A percentile compares a stretch with the other conserved stretches of the same genome.
Evolutionary conservation across 106 monocot species (phyloP).

Genomic region (Apostasia ramifera): DNA sequence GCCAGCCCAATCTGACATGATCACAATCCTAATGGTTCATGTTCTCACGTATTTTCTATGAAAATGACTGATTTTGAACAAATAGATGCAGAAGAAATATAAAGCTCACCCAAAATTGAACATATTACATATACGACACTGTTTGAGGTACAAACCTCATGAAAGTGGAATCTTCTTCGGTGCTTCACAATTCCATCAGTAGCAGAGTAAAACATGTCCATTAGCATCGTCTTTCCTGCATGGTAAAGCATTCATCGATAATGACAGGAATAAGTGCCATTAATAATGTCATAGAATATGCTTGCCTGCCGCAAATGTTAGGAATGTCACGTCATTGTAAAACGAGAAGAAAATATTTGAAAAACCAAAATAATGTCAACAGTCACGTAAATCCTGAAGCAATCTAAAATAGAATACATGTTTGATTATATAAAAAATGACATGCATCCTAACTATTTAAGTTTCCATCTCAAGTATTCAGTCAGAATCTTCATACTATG

Average conservation of each 20-base stretch:
- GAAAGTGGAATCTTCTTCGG: constrained; percentile 84
- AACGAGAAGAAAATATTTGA: neutral
- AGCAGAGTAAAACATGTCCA: constrained; percentile 92
- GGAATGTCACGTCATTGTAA: neutral
- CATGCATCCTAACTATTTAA: neutral
- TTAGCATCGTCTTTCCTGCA: constrained; percentile 96
- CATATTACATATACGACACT: neutral
- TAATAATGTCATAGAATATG: neutral
- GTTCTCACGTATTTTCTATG: too few species aligned
- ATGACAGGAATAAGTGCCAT: neutral
- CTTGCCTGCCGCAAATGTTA: neutral
- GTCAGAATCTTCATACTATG: neutral
- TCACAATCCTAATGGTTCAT: too few species aligned
- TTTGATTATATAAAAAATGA: neutral
- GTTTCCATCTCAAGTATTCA: neutral
- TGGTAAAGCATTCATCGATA: neutral
- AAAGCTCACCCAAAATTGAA: neutral
- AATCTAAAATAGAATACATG: neutral
- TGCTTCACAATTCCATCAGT: constrained; percentile 80
- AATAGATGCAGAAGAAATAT: neutral
- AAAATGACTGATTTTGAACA: too few species aligned
- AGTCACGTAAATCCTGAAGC: neutral
- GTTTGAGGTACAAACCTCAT: constrained; percentile 36
- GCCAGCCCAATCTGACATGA: too few species aligned
- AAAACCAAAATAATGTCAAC: neutral